phyloP scores from a whole-genome alignment of 768 basidiomycete species.

The Pulveroboletus sp. region DNA sequence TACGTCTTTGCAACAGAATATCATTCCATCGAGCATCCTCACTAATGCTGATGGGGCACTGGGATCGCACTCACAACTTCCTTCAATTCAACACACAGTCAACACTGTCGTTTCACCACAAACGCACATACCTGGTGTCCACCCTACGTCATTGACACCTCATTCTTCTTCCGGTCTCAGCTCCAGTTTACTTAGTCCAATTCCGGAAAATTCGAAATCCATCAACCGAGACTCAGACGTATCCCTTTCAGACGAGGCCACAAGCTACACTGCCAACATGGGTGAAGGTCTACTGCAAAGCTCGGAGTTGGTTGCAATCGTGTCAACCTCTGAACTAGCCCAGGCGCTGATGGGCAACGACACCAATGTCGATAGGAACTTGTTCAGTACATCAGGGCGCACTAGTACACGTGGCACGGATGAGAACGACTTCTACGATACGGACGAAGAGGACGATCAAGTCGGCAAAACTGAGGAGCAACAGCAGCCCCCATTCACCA shows the following conservation, averaged over 20 bases:
- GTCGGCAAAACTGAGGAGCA: slow-evolving; percentile 14
- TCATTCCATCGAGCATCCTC: not conserved
- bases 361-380: not conserved
- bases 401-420: slow-evolving; percentile 21
- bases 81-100: slow-evolving; percentile 15
- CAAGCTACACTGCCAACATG: slow-evolving; percentile 65
- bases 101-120: slow-evolving; percentile 15
- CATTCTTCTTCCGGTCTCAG: slow-evolving; percentile 19
- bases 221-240: slow-evolving; percentile 62
- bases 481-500: slow-evolving; percentile 3
- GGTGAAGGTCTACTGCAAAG: slow-evolving; percentile 57
- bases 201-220: slow-evolving; percentile 31
- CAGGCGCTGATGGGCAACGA: not conserved
- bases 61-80: slow-evolving; percentile 9
- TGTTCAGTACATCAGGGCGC: slow-evolving; percentile 11
- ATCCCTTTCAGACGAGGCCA: slow-evolving; percentile 78
- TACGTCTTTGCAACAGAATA: slow-evolving; percentile 8
- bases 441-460: slow-evolving; percentile 38
- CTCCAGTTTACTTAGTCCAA: slow-evolving; percentile 19
- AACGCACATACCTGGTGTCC: slow-evolving; percentile 5
- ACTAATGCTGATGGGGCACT: not conserved
- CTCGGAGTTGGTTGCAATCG: slow-evolving; percentile 27
- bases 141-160: slow-evolving; percentile 13
- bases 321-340: not conserved
- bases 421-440: slow-evolving; percentile 60